Percentiles rank a stretch among this genome's conserved stretches.
phyloP scores from a whole-genome alignment of 176 grass and related monocot species.

The Musa acuminata region DNA sequence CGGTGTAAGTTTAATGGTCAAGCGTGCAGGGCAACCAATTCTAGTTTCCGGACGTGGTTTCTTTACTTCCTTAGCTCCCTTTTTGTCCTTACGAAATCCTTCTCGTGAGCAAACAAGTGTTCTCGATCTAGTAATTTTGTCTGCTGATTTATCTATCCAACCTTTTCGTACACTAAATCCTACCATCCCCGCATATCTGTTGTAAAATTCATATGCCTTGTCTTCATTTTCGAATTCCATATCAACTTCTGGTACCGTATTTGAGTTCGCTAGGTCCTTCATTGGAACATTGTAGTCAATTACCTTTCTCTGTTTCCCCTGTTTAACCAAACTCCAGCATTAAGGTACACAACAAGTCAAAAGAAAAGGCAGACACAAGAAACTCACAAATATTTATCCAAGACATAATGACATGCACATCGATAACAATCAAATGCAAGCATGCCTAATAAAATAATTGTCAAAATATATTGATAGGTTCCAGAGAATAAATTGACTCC shows the following conservation, averaged over 20 bases:
- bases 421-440: too few relatives aligned
- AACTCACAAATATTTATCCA: background rate
- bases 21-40: conserved; percentile 39
- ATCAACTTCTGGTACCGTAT: conserved; percentile 33
- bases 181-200: conserved; percentile 30
- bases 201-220: conserved; percentile 40
- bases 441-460: too few relatives aligned
- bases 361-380: conserved; percentile 1
- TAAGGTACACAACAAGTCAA: background rate
- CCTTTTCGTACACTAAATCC: conserved; percentile 43
- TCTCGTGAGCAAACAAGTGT: conserved; percentile 49
- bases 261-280: conserved; percentile 28
- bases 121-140: conserved; percentile 29
- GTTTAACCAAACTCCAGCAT: conserved; percentile 8
- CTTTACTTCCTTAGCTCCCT: conserved; percentile 32
- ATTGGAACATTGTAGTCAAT: conserved; percentile 30
- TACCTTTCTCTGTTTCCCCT: conserved; percentile 53
- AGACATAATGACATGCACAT: background rate
- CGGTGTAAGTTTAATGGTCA: conserved; percentile 37
- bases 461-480: too few relatives aligned
- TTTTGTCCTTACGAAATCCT: conserved; percentile 42
- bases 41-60: conserved; percentile 36
- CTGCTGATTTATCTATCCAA: conserved; percentile 32
- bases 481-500: too few relatives aligned
- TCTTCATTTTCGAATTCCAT: conserved; percentile 42